phyloP scores from a whole-genome alignment of 1,284 basidiomycete genomes.

The Hemileia vastatrix region DNA sequence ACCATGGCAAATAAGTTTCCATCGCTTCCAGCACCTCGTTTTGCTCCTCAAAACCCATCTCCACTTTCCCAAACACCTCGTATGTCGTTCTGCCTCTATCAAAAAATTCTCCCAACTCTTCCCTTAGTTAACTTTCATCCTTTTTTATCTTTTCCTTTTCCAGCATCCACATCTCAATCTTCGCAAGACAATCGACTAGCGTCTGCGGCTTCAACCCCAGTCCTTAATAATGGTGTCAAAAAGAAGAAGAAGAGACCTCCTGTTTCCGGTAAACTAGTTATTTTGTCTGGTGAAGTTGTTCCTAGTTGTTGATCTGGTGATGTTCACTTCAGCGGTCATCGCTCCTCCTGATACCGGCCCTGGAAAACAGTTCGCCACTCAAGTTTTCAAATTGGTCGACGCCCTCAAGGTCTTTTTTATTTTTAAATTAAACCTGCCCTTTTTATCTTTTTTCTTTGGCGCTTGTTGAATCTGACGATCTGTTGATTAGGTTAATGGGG shows the following conservation, averaged over 20 bases:
- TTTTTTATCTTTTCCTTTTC: background rate
- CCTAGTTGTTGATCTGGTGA: background rate
- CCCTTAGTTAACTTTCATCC: background rate
- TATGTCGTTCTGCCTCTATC: background rate
- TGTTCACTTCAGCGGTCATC: background rate
- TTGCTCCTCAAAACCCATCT: constrained; percentile 19
- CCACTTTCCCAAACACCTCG: constrained; percentile 14
- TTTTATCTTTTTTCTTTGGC: too few species aligned
- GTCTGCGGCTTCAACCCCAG: background rate
- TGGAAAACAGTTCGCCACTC: constrained; percentile 19
- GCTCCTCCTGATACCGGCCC: constrained; percentile 1
- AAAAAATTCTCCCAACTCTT: background rate
- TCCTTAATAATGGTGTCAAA: background rate
- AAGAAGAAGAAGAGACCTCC: background rate
- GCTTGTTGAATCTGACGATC: too few species aligned
- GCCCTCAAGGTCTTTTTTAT: constrained; percentile 14
- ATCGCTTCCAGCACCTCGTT: constrained; percentile 11
- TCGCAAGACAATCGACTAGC: background rate
- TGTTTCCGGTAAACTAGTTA: background rate
- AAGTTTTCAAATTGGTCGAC: constrained; percentile 19
- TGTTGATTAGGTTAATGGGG: constrained; percentile 6
- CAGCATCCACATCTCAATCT: background rate
- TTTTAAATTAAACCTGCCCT: too few species aligned
- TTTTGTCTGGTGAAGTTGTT: background rate
- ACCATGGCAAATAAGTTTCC: constrained; percentile 18